A percentile compares a stretch with the other conserved stretches of the same genome.
These are phyloP conservation scores for Globisporangium iwayamae DNA, from an alignment of 352 stramenopile genomes.

Conservation along the genomic window DNA sequence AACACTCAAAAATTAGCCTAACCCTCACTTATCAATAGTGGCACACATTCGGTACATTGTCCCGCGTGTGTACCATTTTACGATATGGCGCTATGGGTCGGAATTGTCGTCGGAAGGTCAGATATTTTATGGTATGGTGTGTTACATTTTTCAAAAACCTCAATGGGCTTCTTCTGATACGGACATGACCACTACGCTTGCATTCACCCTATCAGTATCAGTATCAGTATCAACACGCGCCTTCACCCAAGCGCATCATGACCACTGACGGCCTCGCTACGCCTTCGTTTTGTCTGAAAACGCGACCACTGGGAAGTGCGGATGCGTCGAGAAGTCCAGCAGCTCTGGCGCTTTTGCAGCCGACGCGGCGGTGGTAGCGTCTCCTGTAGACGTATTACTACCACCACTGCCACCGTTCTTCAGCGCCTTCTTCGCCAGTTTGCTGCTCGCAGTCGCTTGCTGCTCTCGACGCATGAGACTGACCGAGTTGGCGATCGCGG, in stretches of 20 bases:
- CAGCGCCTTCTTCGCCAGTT: slow-evolving; percentile 24
- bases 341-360: slow-evolving; percentile 21
- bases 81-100: too few species aligned
- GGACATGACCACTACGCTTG: background rate
- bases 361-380: background rate
- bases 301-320: slow-evolving; percentile 62
- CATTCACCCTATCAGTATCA: too few species aligned
- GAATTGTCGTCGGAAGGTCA: too few species aligned
- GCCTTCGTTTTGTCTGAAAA: slow-evolving; percentile 26
- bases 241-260: background rate
- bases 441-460: slow-evolving; percentile 13
- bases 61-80: too few species aligned
- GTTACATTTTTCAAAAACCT: slow-evolving; percentile 6
- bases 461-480: slow-evolving; percentile 51
- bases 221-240: background rate
- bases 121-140: too few species aligned
- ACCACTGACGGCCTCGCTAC: background rate
- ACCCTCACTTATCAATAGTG: too few species aligned
- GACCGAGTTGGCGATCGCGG: slow-evolving; percentile 64
- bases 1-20: too few species aligned
- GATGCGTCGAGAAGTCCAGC: slow-evolving; percentile 65
- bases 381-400: background rate
- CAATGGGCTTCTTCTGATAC: background rate
- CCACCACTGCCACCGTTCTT: slow-evolving; percentile 19
- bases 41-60: too few species aligned